Percentiles rank a stretch among this genome's conserved stretches.
phyloP scores from a whole-genome alignment of 176 grass and related monocot genomes.

The Typha latifolia region DNA sequence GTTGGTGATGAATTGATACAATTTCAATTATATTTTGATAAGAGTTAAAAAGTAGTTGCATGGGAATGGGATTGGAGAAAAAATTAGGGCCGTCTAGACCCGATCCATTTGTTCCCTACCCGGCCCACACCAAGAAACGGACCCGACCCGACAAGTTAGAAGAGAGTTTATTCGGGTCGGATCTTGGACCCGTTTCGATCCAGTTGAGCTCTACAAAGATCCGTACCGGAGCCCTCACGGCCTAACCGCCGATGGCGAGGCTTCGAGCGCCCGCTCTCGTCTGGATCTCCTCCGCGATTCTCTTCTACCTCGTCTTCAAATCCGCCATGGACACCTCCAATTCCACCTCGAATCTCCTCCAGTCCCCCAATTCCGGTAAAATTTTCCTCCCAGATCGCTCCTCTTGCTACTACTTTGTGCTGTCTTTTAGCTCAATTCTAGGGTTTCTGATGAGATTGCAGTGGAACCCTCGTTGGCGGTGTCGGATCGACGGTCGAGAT shows the following conservation, averaged over 20 bases:
- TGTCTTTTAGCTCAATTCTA: not conserved
- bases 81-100: too few species aligned
- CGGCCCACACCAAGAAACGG: too few species aligned
- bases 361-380: slow-evolving; percentile 8
- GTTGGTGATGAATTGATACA: too few species aligned
- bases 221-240: too few species aligned
- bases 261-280: slow-evolving; percentile 36
- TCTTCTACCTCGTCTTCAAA: slow-evolving; percentile 37
- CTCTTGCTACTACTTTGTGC: not conserved
- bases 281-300: slow-evolving; percentile 44
- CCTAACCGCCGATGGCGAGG: not conserved
- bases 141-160: too few species aligned
- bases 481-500: slow-evolving; percentile 35
- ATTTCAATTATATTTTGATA: too few species aligned
- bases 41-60: too few species aligned
- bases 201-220: too few species aligned
- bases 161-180: too few species aligned
- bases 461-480: slow-evolving; percentile 14
- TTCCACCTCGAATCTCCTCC: slow-evolving; percentile 5
- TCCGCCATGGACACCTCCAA: slow-evolving; percentile 32
- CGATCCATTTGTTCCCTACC: too few species aligned
- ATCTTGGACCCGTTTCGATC: too few species aligned
- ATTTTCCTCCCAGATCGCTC: not conserved
- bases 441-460: slow-evolving; percentile 22
- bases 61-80: too few species aligned